phyloP scores from a whole-genome alignment of 305 asterid genomes.

The Plantago coronopus region DNA sequence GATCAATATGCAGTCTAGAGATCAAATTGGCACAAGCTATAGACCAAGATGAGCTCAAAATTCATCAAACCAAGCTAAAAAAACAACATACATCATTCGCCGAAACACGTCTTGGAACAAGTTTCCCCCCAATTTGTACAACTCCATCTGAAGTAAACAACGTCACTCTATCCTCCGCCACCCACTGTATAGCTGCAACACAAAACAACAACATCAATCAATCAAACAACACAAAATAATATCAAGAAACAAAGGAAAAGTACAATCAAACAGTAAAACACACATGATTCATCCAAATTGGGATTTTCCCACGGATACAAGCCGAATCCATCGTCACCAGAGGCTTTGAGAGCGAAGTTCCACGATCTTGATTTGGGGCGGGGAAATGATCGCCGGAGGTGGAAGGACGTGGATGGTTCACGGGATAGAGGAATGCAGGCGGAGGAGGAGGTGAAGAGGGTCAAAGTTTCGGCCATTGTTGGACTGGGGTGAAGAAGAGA shows the following conservation, averaged over 20 bases:
- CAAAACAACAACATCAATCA: not conserved
- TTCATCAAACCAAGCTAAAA: constrained; percentile 1
- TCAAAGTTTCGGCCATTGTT: constrained; percentile 50
- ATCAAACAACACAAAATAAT: not conserved
- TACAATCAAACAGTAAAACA: not conserved
- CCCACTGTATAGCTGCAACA: constrained; percentile 75
- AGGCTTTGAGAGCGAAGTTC: constrained; percentile 27
- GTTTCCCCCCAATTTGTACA: constrained; percentile 82
- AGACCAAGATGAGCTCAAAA: not conserved
- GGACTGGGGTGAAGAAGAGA: not conserved
- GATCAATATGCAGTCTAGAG: not conserved
- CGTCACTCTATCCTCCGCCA: constrained; percentile 72
- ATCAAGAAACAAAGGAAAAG: not conserved
- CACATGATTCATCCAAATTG: constrained; percentile 37
- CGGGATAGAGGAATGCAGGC: constrained; percentile 29
- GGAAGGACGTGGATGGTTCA: constrained; percentile 35
- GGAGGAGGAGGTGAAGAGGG: constrained; percentile 37
- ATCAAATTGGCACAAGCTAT: not conserved
- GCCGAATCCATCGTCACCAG: constrained; percentile 46
- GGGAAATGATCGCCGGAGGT: constrained; percentile 28
- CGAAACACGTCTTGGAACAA: constrained; percentile 65
- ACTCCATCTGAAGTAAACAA: constrained; percentile 85
- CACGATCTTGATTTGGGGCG: constrained; percentile 28
- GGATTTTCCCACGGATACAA: constrained; percentile 52
- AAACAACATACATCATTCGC: constrained; percentile 47